A percentile compares a stretch with the other conserved stretches of the same genome.
Conservation (phyloP, 2,329 filamentous ascomycete species). For the Aspergillus viridinutans region DNA sequence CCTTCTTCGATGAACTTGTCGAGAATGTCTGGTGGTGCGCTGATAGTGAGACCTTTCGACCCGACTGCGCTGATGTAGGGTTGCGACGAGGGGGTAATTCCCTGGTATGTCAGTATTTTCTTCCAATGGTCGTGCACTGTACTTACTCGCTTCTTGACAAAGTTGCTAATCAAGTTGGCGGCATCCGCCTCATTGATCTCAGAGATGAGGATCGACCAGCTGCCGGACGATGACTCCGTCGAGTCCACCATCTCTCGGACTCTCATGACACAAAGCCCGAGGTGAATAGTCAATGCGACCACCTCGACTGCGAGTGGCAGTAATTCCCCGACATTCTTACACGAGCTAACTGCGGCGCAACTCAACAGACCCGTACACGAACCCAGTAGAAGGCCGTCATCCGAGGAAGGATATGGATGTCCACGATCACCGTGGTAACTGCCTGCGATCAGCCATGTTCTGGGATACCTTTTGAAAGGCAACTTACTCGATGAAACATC, state of each 20-base stretch:
- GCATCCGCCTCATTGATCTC: constrained; percentile 33
- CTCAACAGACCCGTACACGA: constrained; percentile 43
- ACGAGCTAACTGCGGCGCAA: constrained; percentile 37
- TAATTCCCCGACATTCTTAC: constrained; percentile 39
- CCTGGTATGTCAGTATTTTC: constrained; percentile 14
- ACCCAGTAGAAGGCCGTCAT: constrained; percentile 38
- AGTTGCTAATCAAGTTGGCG: constrained; percentile 19
- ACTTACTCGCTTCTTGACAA: constrained; percentile 24
- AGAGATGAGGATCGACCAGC: constrained; percentile 41
- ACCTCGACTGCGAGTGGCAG: constrained; percentile 40
- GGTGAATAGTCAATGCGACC: constrained; percentile 41
- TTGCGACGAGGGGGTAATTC: constrained; percentile 48
- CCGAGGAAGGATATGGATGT: constrained; percentile 35
- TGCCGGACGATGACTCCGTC: constrained; percentile 24
- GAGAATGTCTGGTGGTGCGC: constrained; percentile 53
- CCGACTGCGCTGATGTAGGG: constrained; percentile 59
- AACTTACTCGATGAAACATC: constrained; percentile 42
- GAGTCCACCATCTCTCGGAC: constrained; percentile 35
- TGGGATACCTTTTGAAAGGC: background rate
- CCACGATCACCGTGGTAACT: constrained; percentile 43
- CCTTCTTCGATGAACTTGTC: constrained; percentile 50
- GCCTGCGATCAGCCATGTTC: constrained; percentile 10
- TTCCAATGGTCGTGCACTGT: background rate
- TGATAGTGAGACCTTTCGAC: constrained; percentile 56
- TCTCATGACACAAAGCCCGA: constrained; percentile 39